Evolutionary conservation across 805 yeast species (phyloP), one percentile per base, ranked within the genome.

Genomic region (Saturnispora kantuleensis): DNA sequence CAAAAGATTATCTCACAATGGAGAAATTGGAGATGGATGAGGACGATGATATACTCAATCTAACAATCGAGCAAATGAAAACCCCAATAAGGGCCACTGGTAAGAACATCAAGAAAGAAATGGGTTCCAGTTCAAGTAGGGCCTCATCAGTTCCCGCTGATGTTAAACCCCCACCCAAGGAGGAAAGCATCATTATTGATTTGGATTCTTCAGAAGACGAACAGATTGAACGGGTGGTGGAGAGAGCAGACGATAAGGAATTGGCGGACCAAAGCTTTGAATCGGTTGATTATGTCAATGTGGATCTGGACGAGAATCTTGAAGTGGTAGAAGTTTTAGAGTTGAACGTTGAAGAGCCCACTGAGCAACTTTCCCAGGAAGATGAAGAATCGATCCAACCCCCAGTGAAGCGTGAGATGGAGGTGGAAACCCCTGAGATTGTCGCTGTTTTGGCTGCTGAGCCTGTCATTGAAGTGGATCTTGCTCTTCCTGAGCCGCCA

Each of bases 401-500:
- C 26, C 26, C 26, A 21, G 26, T 21, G 8, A 7, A 21, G 5
- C 26, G 26, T 21, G 26, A 21, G 26, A 7, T 21, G 26, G 26
- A 21, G 6, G 26, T 21, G 8, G 26, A 21, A 21, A 21, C 26
- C 26, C 26, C 37, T 17, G 39, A 46, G 44, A 34, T 13, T 47
- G 1, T 42, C 57, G 30, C 53, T 28, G 57, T 56, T n/a, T 55
- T 56, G 9, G 51, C 50, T 18, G 63, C 50, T 35, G 53, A 54
- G 35, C 48, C 50, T 13, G 55, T 55, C 30, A 54, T 29, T 38
- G 57, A 36, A 31, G 33, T 37, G 33, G 45, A 45, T 10, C 45
- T 41, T 13, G 47, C 50, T 13, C 53, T 45, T 35, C 49, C 32
- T 17, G 52, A 46, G 4, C 30, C 30, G 34, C 31, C n/a, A n/a